Base-by-base conservation (phyloP, 441 rosid genomes). In the Erodium moschatum region DNA sequence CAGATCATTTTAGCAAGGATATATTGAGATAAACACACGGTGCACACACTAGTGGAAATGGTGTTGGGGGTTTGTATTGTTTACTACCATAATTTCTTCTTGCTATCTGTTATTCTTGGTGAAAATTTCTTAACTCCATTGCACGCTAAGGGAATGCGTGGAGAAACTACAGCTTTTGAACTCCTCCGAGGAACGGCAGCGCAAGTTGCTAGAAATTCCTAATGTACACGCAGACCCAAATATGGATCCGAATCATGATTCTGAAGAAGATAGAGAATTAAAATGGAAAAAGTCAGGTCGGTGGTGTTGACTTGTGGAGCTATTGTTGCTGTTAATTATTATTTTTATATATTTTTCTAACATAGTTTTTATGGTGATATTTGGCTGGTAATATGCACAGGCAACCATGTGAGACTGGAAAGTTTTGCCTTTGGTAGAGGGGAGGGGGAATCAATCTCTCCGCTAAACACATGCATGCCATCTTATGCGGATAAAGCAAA, bases 81-180 rank as follows among this genome's bases (percentile, higher is more conserved):
- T 40, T 69, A 72, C 42, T 12, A 65, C 24, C 20, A 2, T n/a
- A 64, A 35, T 38, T 52, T 75, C 64, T 50, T 61, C 52, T 62
- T 27, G 58, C 67, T 70, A 19, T 20, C 65, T 66, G 61, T 62
- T 72, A 68, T 68, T 46, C 65, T 62, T 73, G 35, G 65, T 21
- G 64, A 58, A 65, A 70, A 38, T 79, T 87, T 84, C 97, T 92
- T 95, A 79, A 95, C 98, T 9, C 54, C 76, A 75, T 68, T 86
- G 75, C 84, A 92, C 99, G 83, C 89, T 82, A 72, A 85, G 90
- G 81, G 98, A 89, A 85, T 89, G 76, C 69, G 76, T 87, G 20
- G 91, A 86, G 82, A 96, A 89, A 79, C 76, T 90, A 76, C 87
- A 84, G 84, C 87, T 85, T 76, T 80, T 96, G 78, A 76, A 84